Percentiles rank a stretch among this genome's conserved stretches.
Conservation (phyloP, 2,329 filamentous ascomycete genomes). For the Epichloe typhina region DNA sequence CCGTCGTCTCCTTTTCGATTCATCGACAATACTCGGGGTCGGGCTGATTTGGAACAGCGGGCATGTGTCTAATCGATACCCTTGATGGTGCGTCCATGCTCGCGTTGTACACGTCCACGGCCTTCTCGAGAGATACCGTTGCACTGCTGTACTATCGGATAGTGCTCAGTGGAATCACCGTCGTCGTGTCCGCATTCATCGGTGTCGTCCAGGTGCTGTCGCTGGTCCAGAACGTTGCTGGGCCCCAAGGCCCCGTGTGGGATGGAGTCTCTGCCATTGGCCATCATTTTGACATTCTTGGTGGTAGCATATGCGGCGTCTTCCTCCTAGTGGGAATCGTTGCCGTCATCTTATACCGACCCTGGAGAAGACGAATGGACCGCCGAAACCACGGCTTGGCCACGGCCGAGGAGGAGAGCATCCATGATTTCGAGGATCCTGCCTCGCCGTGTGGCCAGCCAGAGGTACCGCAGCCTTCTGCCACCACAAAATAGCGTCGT, state of each 20-base stretch:
- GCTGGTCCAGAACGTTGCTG: constrained; percentile 61
- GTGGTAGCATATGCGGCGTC: constrained; percentile 71
- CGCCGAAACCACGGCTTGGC: constrained; percentile 9
- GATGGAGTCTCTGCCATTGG: constrained; percentile 65
- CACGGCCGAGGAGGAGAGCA: not conserved
- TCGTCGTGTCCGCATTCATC: constrained; percentile 73
- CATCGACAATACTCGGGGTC: not conserved
- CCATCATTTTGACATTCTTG: constrained; percentile 76
- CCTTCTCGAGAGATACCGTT: constrained; percentile 68
- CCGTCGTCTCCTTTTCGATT: not conserved
- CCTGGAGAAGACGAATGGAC: constrained; percentile 52
- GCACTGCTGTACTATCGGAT: constrained; percentile 91
- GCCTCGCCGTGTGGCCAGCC: not conserved
- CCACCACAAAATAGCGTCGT: not conserved
- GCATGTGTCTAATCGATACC: constrained; percentile 92
- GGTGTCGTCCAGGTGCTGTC: constrained; percentile 75
- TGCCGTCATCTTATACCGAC: constrained; percentile 63
- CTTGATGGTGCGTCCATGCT: constrained; percentile 92
- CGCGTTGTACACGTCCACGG: constrained; percentile 72
- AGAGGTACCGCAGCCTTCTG: not conserved
- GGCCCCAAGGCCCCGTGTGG: constrained; percentile 73
- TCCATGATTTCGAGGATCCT: not conserved
- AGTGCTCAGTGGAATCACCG: constrained; percentile 71
- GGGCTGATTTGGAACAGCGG: constrained; percentile 35
- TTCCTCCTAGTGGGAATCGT: constrained; percentile 67